Conservation (phyloP, 1,284 basidiomycete species). For the Termitomyces sp. region DNA sequence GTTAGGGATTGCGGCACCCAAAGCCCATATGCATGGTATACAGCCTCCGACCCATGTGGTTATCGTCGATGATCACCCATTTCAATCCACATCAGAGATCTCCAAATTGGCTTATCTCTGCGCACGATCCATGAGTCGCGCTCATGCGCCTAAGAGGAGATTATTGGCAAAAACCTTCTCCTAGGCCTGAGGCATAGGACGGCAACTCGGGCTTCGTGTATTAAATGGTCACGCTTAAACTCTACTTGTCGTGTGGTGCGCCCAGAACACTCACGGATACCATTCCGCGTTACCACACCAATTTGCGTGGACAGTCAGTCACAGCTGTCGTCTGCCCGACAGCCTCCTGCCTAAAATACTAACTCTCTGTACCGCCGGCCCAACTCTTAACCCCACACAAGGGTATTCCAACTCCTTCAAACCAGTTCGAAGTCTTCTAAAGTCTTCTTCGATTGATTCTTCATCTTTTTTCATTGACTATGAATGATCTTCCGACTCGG, state of each 20-base stretch:
- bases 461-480: neutral
- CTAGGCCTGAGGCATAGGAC: neutral
- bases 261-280: neutral
- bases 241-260: neutral
- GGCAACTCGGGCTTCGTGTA: neutral
- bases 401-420: no score
- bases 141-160: neutral
- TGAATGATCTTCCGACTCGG: slow-evolving; percentile 4
- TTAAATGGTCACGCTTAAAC: neutral
- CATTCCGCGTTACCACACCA: neutral
- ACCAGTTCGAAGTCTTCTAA: no score
- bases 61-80: neutral
- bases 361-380: neutral
- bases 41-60: neutral
- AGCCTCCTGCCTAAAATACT: neutral
- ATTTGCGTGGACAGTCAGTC: neutral
- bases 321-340: neutral
- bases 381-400: neutral
- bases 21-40: neutral
- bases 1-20: slow-evolving; percentile 1
- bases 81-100: neutral
- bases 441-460: neutral
- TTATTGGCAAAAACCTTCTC: neutral
- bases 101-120: neutral
- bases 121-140: neutral